A percentile compares a stretch with the other conserved stretches of the same genome.
Conservation (phyloP, 2,329 filamentous ascomycete species). For the Fusarium sp. region DNA sequence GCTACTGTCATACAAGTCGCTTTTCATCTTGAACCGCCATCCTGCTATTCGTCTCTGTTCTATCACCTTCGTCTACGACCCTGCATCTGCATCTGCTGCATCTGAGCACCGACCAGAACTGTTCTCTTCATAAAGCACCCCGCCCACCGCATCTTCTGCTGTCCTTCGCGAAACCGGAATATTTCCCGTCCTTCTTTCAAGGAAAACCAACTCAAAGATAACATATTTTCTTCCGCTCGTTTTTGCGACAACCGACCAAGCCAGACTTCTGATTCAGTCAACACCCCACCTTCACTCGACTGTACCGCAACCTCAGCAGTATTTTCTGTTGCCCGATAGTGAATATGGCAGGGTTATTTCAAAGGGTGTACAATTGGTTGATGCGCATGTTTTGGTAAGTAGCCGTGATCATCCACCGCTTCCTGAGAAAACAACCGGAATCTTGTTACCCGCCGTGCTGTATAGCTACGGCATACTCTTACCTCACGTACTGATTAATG, state of each 20-base stretch:
- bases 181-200: constrained; percentile 26
- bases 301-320: constrained; percentile 42
- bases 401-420: constrained; percentile 18
- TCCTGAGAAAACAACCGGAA: constrained; percentile 17
- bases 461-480: constrained; percentile 26
- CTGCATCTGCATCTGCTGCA: constrained; percentile 34
- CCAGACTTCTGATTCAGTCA: constrained; percentile 40
- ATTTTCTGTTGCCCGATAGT: constrained; percentile 40
- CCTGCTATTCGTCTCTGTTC: constrained; percentile 39
- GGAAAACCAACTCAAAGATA: constrained; percentile 22
- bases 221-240: constrained; percentile 16
- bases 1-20: constrained; percentile 48
- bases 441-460: constrained; percentile 21
- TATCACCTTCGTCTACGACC: constrained; percentile 37
- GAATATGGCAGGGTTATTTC: constrained; percentile 90
- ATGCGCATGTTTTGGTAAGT: constrained; percentile 96
- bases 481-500: constrained; percentile 45
- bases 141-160: constrained; percentile 46
- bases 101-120: constrained; percentile 49
- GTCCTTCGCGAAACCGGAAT: constrained; percentile 36
- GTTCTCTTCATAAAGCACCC: constrained; percentile 48
- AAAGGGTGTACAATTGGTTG: constrained; percentile 97
- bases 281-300: constrained; percentile 48
- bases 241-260: constrained; percentile 28
- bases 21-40: constrained; percentile 46